Base-by-base conservation (phyloP, 164 flowering plant genomes). In the Santalum album region DNA sequence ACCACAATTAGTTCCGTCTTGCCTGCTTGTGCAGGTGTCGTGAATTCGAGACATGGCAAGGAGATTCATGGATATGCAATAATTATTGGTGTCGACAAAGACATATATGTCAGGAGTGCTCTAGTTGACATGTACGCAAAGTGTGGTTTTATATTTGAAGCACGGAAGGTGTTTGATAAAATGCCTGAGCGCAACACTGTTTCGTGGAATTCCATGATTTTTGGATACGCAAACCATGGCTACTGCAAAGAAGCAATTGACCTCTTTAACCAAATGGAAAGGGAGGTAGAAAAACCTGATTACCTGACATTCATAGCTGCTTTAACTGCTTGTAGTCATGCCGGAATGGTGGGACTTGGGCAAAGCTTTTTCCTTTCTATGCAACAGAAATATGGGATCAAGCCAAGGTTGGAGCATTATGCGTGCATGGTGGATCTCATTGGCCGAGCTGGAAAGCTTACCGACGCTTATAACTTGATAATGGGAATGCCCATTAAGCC, bases 51-150 rank as follows among this genome's bases (percentile, higher is more conserved):
- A 54, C 66, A 52, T 32, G 83, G 89, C 6, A 71, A 70, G 56
- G 83, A 78, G 66, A 75, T 80, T 40, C 86, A 83, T 70, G 81
- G 77, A 19, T 79, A 78, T 65, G 77, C 86, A 36, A 29, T 81
- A 52, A 70, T 65, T 39, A 56, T 54, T 38, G 90, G 95, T 23
- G 70, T 78, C 6, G 85, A 72, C 24, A 64, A 67, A 21, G 86
- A 87, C 52, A 44, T 83, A 12, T 86, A 67, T 55, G 95, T 86
- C 2, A 65, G 72, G 40, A 88, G 86, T 59, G 78, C 96, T 45
- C 79, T 88, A 18, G 65, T 91, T 29, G 92, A 86, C 64, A 84
- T 91, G 92, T 88, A 88, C 57, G 79, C 88, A 2, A 88, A 86
- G 67, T 88, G 95, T 50, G 95, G 95, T 4, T 69, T 47, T n/a